Base-by-base conservation (phyloP, 228 moss, liverwort and hornwort genomes). In the Sphagnum magellanicum region DNA sequence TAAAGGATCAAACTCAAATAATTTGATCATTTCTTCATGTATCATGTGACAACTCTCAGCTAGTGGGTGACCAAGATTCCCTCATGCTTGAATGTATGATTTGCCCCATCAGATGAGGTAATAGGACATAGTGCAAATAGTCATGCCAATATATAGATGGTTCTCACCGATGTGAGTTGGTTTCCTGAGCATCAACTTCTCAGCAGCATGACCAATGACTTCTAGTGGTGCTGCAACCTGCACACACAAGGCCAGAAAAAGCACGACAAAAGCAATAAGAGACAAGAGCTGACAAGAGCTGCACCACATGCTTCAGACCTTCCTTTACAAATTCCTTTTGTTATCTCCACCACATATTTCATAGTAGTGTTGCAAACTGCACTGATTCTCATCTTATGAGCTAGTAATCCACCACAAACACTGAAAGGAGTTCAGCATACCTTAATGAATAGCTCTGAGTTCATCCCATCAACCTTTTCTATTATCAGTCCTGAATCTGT, bases 151-250 rank as follows among this genome's bases (percentile, higher is more conserved):
- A 32, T 32, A 32, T 32, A 32, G 63, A 51, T 15, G 12, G 10
- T 48, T 50, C 87, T 12, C 75, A 93, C 97, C 97, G 59, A 93
- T 67, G 65, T 88, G 82, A 64, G 93, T 93, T 52, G 89, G 81
- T 81, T 97, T 97, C 68, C 78, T 80, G 51, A 97, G 65, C 77
- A 88, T 87, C 65, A 90, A 15, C 67, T 67, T 91, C 75, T 91
- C 91, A 11, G 93, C 91, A 49, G 84, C 76, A 15, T 82, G 88
- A n/a, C 91, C 97, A 53, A 91, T 68, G 5, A 87, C 81, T 68
- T 93, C 93, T 53, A 85, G 67, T 4, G 97, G 85, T 67, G 97
- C 97, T 69, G 79, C 93, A 68, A 97, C 65, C 90, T 93, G 72
- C 63, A 73, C 10, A 8, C 1, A 51, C 16, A 15, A 48, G 53